Conservation (phyloP, 2,329 filamentous ascomycete species). For the Alternaria novae-zelandiae region DNA sequence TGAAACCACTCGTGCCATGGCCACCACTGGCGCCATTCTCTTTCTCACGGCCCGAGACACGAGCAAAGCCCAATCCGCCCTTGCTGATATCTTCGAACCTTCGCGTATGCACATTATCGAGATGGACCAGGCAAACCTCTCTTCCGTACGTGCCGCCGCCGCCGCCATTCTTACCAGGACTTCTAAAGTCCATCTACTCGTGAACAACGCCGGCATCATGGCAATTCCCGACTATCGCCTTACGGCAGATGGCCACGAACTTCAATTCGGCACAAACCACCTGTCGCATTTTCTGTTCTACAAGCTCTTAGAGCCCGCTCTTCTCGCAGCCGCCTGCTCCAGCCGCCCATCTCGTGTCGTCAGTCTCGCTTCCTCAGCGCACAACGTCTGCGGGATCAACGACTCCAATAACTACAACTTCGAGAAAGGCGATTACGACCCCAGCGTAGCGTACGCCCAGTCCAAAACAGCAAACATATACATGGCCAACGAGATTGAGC, state of each 20-base stretch:
- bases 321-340: slow-evolving; percentile 47
- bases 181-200: slow-evolving; percentile 45
- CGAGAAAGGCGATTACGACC: slow-evolving; percentile 43
- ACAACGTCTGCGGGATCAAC: slow-evolving; percentile 43
- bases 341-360: slow-evolving; percentile 57
- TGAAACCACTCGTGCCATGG: slow-evolving; percentile 48
- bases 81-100: slow-evolving; percentile 22
- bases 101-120: slow-evolving; percentile 46
- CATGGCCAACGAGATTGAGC: slow-evolving; percentile 59
- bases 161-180: slow-evolving; percentile 22
- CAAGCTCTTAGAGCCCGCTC: slow-evolving; percentile 50
- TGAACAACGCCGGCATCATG: slow-evolving; percentile 58
- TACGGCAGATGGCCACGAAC: slow-evolving; percentile 46
- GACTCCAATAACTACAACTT: slow-evolving; percentile 52
- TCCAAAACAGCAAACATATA: slow-evolving; percentile 60
- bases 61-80: slow-evolving; percentile 40
- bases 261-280: slow-evolving; percentile 55
- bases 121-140: slow-evolving; percentile 29
- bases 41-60: slow-evolving; percentile 53
- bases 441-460: slow-evolving; percentile 53
- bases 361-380: slow-evolving; percentile 53
- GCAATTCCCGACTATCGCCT: slow-evolving; percentile 38
- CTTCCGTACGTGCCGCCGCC: slow-evolving; percentile 27
- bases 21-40: slow-evolving; percentile 54
- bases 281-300: slow-evolving; percentile 55